These are phyloP conservation scores for Ustilago cynodontis DNA, from an alignment of 1,284 basidiomycete genomes.

Conservation along the genomic window DNA sequence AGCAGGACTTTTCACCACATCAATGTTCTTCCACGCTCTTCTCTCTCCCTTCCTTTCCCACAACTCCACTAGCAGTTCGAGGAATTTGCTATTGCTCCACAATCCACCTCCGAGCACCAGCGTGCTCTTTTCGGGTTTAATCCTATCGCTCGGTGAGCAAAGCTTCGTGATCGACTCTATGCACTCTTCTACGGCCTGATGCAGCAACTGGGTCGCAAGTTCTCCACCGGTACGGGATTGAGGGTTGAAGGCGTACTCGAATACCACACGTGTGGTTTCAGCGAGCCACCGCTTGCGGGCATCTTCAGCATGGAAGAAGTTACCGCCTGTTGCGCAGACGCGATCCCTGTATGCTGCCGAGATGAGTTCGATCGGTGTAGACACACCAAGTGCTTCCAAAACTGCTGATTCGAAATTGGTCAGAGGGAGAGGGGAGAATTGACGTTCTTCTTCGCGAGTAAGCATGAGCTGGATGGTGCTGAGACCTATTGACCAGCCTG, in stretches of 20 bases:
- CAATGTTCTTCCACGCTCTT: slow-evolving; percentile 42
- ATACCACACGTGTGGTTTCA: slow-evolving; percentile 57
- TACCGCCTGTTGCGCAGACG: slow-evolving; percentile 38
- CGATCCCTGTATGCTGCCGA: slow-evolving; percentile 43
- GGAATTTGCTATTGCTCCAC: slow-evolving; percentile 55
- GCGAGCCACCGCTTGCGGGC: slow-evolving; percentile 64
- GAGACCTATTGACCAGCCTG: slow-evolving; percentile 50
- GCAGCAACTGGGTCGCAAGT: slow-evolving; percentile 38
- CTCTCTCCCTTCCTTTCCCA: slow-evolving; percentile 41
- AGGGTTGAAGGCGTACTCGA: slow-evolving; percentile 32
- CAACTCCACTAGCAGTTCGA: slow-evolving; percentile 35
- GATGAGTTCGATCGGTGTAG: slow-evolving; percentile 51
- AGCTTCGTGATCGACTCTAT: slow-evolving; percentile 45
- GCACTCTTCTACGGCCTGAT: slow-evolving; percentile 42
- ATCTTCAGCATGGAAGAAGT: slow-evolving; percentile 56
- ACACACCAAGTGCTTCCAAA: slow-evolving; percentile 24
- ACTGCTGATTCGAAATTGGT: slow-evolving; percentile 43
- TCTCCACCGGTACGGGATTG: slow-evolving; percentile 19
- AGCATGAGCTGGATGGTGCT: slow-evolving; percentile 48
- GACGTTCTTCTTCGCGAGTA: slow-evolving; percentile 35
- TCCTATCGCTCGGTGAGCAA: slow-evolving; percentile 20
- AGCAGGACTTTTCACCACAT: slow-evolving; percentile 57
- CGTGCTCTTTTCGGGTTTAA: slow-evolving; percentile 35
- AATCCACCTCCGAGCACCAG: slow-evolving; percentile 63
- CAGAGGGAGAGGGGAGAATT: slow-evolving; percentile 25